Percentiles rank a stretch among this genome's conserved stretches.
Conservation (phyloP, 2,329 filamentous ascomycete genomes). For the Fusarium subglutinans region DNA sequence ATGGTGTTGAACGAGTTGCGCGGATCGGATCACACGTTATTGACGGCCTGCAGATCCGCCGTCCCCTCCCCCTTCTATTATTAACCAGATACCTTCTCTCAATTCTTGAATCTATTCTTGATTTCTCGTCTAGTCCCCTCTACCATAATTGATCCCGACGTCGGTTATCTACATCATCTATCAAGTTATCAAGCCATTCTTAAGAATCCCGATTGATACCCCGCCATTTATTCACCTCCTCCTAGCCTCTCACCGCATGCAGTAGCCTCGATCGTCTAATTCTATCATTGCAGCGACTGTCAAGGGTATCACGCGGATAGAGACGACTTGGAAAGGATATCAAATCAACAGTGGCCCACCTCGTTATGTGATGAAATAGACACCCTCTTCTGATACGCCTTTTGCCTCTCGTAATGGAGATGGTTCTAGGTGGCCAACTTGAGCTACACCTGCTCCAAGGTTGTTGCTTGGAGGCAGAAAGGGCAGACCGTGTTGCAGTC, state of each 20-base stretch:
- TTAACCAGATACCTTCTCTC: constrained; percentile 29
- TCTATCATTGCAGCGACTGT: constrained; percentile 5
- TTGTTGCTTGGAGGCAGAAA: constrained; percentile 64
- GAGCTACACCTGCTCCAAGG: constrained; percentile 57
- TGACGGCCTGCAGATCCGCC: constrained; percentile 34
- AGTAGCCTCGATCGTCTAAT: constrained; percentile 25
- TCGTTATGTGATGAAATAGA: constrained; percentile 36
- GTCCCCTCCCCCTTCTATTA: constrained; percentile 36
- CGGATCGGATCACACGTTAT: constrained; percentile 44
- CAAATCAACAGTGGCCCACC: constrained; percentile 6
- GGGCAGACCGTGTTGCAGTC: constrained; percentile 58
- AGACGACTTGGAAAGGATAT: not conserved
- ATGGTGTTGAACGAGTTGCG: constrained; percentile 44
- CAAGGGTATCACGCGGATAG: not conserved
- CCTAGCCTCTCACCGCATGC: constrained; percentile 28
- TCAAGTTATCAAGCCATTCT: constrained; percentile 4
- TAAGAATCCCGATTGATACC: constrained; percentile 13
- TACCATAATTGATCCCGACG: constrained; percentile 6
- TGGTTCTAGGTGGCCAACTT: constrained; percentile 43
- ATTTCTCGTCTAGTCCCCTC: constrained; percentile 11
- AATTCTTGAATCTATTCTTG: constrained; percentile 19
- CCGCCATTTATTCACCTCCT: constrained; percentile 2
- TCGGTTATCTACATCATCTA: constrained; percentile 7
- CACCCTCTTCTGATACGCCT: constrained; percentile 9
- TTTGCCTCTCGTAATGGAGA: constrained; percentile 41